phyloP scores from a whole-genome alignment of 1,284 basidiomycete genomes.

The Uromyces viciae-fabae region DNA sequence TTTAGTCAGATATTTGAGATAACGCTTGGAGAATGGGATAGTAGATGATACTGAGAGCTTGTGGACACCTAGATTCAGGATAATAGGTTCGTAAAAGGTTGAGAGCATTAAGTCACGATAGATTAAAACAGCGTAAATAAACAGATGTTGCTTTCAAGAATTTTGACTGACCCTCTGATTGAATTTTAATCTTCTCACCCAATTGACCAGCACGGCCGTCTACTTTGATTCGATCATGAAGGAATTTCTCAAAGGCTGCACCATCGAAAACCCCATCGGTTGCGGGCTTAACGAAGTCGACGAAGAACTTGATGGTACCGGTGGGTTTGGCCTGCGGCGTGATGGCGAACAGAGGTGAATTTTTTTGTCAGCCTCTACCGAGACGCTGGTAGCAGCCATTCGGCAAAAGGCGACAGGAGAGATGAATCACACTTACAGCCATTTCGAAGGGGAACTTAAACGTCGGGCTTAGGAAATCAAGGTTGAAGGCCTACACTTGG shows the following conservation, averaged over 20 bases:
- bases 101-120: neutral
- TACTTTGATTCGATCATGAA: slow-evolving; percentile 42
- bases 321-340: slow-evolving; percentile 3
- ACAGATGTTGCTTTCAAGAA: neutral
- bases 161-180: slow-evolving; percentile 37
- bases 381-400: slow-evolving; percentile 40
- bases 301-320: slow-evolving; percentile 23
- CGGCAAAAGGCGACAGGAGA: slow-evolving; percentile 27
- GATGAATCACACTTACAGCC: neutral
- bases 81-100: neutral
- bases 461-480: neutral
- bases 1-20: slow-evolving; percentile 41
- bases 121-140: neutral
- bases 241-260: slow-evolving; percentile 36
- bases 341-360: neutral
- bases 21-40: slow-evolving; percentile 40
- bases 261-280: slow-evolving; percentile 41
- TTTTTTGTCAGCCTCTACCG: slow-evolving; percentile 27
- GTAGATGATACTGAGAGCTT: slow-evolving; percentile 39
- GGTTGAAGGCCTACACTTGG: slow-evolving; percentile 10
- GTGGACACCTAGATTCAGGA: neutral
- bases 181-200: slow-evolving; percentile 39
- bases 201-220: slow-evolving; percentile 37
- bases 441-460: too few relatives aligned
- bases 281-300: slow-evolving; percentile 33